Percentiles rank a stretch among this genome's conserved stretches.
Conservation (phyloP, 1,284 basidiomycete genomes). For the Bjerkandera adusta region DNA sequence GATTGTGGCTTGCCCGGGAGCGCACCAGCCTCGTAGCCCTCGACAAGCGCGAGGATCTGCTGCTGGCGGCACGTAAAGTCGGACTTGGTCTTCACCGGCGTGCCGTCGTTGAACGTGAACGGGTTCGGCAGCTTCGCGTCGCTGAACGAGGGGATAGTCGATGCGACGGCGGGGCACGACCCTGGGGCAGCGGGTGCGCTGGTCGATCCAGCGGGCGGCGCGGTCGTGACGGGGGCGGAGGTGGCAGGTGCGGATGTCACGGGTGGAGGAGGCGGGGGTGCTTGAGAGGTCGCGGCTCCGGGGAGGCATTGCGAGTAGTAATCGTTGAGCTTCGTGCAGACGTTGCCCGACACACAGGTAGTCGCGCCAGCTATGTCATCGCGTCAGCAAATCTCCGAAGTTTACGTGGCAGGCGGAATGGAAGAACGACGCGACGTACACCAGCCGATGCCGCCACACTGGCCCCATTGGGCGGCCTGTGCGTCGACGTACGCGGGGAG, state of each 20-base stretch:
- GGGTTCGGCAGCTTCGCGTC: slow-evolving; percentile 46
- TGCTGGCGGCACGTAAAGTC: slow-evolving; percentile 49
- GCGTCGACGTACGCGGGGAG: slow-evolving; percentile 32
- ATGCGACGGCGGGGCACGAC: too few relatives aligned
- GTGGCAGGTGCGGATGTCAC: too few relatives aligned
- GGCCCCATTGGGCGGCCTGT: slow-evolving; percentile 41
- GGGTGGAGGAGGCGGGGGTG: too few relatives aligned
- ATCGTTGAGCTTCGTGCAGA: slow-evolving; percentile 42
- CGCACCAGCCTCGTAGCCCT: slow-evolving; percentile 47
- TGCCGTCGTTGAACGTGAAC: slow-evolving; percentile 44
- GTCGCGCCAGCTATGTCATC: slow-evolving; percentile 47
- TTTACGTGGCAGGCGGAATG: too few relatives aligned
- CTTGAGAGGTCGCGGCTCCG: too few relatives aligned
- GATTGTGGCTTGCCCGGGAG: slow-evolving; percentile 40
- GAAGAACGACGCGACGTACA: slow-evolving; percentile 42
- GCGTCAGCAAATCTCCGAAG: slow-evolving; percentile 10
- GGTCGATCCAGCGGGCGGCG: too few relatives aligned
- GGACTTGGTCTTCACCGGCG: slow-evolving; percentile 35
- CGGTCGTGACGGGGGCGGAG: too few relatives aligned
- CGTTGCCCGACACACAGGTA: slow-evolving; percentile 36
- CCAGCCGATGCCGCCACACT: slow-evolving; percentile 54
- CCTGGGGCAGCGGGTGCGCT: too few relatives aligned
- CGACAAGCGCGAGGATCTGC: slow-evolving; percentile 45
- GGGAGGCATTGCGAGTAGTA: slow-evolving; percentile 59
- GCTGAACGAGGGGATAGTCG: slow-evolving; percentile 3